Conservation (phyloP, 2,329 filamentous ascomycete genomes). For the Claviceps pusilla region DNA sequence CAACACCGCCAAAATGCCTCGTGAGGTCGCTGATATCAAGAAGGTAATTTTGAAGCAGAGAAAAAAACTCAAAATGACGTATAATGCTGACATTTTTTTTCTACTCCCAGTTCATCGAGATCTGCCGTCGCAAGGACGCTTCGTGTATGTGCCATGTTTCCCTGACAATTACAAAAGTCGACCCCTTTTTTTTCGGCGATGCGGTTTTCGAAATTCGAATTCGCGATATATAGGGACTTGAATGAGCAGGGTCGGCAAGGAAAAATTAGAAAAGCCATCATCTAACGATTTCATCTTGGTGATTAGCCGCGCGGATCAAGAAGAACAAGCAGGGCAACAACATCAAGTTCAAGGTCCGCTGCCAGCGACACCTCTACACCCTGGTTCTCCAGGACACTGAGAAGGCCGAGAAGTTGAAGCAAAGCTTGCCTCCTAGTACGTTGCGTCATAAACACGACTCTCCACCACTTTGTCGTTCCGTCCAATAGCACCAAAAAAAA, state of each 20-base stretch:
- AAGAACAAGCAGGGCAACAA: conserved; percentile 79
- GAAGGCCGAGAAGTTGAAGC: conserved; percentile 99
- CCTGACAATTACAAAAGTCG: conserved; percentile 1
- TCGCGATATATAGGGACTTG: background rate
- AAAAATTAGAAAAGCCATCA: background rate
- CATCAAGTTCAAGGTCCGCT: conserved; percentile 99
- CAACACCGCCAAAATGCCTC: conserved; percentile 73
- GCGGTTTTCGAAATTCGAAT: background rate
- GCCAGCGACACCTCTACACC: conserved; percentile 91
- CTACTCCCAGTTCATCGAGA: conserved; percentile 81
- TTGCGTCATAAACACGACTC: conserved; percentile 9
- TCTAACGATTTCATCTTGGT: background rate
- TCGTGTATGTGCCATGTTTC: conserved; percentile 59
- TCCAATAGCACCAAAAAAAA: background rate
- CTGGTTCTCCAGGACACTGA: conserved; percentile 96
- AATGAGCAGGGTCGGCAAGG: background rate
- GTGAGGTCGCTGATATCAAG: conserved; percentile 97
- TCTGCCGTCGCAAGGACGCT: conserved; percentile 98
- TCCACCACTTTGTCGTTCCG: background rate
- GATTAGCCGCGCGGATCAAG: conserved; percentile 76
- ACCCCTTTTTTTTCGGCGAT: background rate
- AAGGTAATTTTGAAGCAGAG: conserved; percentile 29
- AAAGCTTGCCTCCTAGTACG: conserved; percentile 93
- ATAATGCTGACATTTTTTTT: background rate
- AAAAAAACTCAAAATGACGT: background rate